Evolutionary conservation across 176 grass and related monocot species (phyloP).

Genomic region (Cenchrus fungigraminus): DNA sequence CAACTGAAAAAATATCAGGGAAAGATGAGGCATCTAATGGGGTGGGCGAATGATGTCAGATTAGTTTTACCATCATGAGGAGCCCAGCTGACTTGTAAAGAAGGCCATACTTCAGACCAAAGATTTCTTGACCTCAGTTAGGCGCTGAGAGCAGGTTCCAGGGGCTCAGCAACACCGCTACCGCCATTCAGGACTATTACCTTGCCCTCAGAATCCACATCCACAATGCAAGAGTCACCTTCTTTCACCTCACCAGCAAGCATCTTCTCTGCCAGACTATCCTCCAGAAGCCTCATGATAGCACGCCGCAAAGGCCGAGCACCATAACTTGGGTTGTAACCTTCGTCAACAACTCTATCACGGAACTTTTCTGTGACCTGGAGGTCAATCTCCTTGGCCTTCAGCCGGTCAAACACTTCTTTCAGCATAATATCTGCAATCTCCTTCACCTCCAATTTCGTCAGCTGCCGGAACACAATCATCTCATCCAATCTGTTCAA

Average conservation of each 20-base stretch:
- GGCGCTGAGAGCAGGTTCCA: constrained; percentile 48
- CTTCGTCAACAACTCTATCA: constrained; percentile 90
- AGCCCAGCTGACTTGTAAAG: constrained; percentile 18
- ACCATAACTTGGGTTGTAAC: constrained; percentile 92
- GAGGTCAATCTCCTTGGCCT: constrained; percentile 84
- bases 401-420: constrained; percentile 91
- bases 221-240: constrained; percentile 91
- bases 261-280: constrained; percentile 91
- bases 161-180: constrained; percentile 56
- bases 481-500: constrained; percentile 94
- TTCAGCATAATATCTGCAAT: constrained; percentile 99
- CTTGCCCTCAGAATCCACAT: constrained; percentile 91
- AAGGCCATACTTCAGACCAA: neutral
- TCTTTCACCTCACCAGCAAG: constrained; percentile 89
- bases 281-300: constrained; percentile 94
- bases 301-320: constrained; percentile 92
- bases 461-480: constrained; percentile 97
- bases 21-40: constrained; percentile 28
- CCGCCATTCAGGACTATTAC: constrained; percentile 79
- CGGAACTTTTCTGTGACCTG: constrained; percentile 94
- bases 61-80: constrained; percentile 38
- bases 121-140: constrained; percentile 20
- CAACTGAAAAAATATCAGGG: neutral
- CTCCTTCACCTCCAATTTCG: constrained; percentile 96
- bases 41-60: constrained; percentile 2